Evolutionary conservation across 768 basidiomycete genomes (phyloP).

Genomic region (Agrocybe praecox): DNA sequence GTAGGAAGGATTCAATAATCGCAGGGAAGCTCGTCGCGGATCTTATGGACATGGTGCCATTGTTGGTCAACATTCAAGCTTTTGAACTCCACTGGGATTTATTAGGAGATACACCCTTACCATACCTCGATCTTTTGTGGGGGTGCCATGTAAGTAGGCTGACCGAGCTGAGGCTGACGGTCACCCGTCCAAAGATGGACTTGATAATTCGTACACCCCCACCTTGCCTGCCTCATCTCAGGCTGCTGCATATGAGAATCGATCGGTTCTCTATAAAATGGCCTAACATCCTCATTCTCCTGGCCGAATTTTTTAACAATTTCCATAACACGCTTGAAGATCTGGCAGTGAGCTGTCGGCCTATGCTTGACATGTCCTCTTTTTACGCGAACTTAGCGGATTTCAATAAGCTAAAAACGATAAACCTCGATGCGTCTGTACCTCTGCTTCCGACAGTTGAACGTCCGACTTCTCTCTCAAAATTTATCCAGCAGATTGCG

Average conservation of each 20-base stretch:
- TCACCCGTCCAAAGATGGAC: background rate
- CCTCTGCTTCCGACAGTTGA: background rate
- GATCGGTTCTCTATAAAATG: no score
- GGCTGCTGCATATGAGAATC: background rate
- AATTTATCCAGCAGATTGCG: background rate
- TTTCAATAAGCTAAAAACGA: background rate
- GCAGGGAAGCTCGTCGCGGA: background rate
- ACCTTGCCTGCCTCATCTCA: background rate
- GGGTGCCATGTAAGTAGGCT: background rate
- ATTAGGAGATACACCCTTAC: background rate
- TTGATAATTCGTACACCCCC: background rate
- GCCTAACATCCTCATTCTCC: background rate
- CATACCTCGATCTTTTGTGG: conserved; percentile 1
- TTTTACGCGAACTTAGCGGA: background rate
- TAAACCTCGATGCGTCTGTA: background rate
- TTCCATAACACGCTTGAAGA: background rate
- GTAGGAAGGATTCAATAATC: no score
- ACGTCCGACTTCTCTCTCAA: background rate
- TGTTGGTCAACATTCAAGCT: background rate
- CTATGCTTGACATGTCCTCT: background rate
- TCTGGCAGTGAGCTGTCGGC: background rate
- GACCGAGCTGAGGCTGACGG: background rate
- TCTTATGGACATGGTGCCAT: background rate
- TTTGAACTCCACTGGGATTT: background rate
- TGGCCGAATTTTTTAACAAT: conserved; percentile 1